A percentile compares a stretch with the other conserved stretches of the same genome.
Evolutionary conservation across 768 basidiomycete genomes (phyloP).

Genomic region (Galerina sulciceps): DNA sequence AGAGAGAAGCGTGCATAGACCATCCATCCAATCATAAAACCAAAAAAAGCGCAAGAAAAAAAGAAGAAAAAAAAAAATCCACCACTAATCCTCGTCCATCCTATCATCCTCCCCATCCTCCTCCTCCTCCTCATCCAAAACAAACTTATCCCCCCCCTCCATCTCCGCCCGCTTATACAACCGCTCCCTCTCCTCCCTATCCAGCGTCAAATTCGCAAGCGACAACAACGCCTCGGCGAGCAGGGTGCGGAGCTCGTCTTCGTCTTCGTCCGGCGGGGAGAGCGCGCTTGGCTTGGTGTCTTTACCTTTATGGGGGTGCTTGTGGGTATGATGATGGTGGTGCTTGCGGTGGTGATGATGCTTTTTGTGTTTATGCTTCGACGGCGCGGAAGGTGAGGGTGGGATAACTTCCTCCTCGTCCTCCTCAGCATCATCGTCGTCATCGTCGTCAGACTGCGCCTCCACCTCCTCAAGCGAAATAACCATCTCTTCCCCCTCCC

Average conservation of each 20-base stretch:
- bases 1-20: too few relatives aligned
- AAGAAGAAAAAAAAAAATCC: not conserved
- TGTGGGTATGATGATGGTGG: not conserved
- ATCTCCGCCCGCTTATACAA: constrained; percentile 54
- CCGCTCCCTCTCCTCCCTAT: constrained; percentile 50
- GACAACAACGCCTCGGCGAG: constrained; percentile 62
- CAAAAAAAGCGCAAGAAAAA: not conserved
- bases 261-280: not conserved
- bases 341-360: not conserved
- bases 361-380: not conserved
- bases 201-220: constrained; percentile 60
- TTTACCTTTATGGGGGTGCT: not conserved
- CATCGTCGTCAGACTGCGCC: constrained; percentile 6
- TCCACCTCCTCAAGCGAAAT: constrained; percentile 1
- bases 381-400: not conserved
- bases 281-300: too few relatives aligned
- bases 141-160: constrained; percentile 33
- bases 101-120: constrained; percentile 4
- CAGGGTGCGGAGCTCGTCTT: constrained; percentile 31
- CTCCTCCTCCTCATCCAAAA: constrained; percentile 4
- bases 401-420: not conserved
- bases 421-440: constrained; percentile 9
- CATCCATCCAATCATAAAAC: not conserved
- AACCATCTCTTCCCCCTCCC: constrained; percentile 12
- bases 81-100: constrained; percentile 3